Percentiles rank a stretch among this genome's conserved stretches.
These are phyloP conservation scores for Trichophyton verrucosum DNA, from an alignment of 2,329 filamentous ascomycete species.

Conservation along the genomic window DNA sequence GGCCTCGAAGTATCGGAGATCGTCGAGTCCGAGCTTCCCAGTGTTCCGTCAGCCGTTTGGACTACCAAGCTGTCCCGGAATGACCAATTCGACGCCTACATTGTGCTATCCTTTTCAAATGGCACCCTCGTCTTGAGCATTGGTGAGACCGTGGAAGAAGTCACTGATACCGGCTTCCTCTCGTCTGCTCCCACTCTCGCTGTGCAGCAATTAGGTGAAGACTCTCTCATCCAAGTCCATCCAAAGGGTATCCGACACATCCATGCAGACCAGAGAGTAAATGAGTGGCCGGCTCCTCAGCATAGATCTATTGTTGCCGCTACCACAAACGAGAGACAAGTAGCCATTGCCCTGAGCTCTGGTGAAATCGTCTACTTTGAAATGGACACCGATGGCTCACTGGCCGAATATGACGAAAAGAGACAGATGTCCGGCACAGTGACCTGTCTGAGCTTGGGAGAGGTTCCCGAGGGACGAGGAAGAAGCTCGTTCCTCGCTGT, in stretches of 20 bases:
- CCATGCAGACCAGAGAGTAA: slow-evolving; percentile 59
- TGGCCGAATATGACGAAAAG: slow-evolving; percentile 90
- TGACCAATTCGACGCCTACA: slow-evolving; percentile 86
- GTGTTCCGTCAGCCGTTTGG: slow-evolving; percentile 86
- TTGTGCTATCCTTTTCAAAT: slow-evolving; percentile 85
- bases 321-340: slow-evolving; percentile 83
- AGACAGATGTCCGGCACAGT: slow-evolving; percentile 92
- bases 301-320: slow-evolving; percentile 93
- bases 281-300: slow-evolving; percentile 87
- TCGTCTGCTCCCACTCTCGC: slow-evolving; percentile 79
- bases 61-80: slow-evolving; percentile 73
- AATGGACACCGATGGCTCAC: slow-evolving; percentile 79
- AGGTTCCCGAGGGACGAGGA: slow-evolving; percentile 78
- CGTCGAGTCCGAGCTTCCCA: slow-evolving; percentile 82
- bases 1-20: slow-evolving; percentile 89
- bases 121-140: slow-evolving; percentile 87
- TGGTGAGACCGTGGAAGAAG: slow-evolving; percentile 91
- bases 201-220: slow-evolving; percentile 86
- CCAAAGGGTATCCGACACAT: slow-evolving; percentile 94
- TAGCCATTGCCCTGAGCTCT: slow-evolving; percentile 85
- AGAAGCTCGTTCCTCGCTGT: slow-evolving; percentile 90
- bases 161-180: slow-evolving; percentile 84
- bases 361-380: slow-evolving; percentile 98
- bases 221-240: slow-evolving; percentile 86
- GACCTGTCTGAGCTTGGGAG: slow-evolving; percentile 83